phyloP scores from a whole-genome alignment of 345 rosid species.

The Cardiospermum halicacabum region DNA sequence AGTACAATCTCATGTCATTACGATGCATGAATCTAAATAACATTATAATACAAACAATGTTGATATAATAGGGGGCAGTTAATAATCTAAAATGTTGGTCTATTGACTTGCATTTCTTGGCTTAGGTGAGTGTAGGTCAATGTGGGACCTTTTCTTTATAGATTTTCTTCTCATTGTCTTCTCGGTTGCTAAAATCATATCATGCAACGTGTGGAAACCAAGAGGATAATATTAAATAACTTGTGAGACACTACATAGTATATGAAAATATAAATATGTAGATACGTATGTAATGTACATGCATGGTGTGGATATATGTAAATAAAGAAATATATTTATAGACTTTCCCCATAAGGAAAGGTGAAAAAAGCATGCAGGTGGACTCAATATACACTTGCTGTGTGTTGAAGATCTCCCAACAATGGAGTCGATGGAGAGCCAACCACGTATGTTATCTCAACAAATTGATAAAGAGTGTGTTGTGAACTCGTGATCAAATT shows the following conservation, averaged over 20 bases:
- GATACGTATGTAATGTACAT: neutral
- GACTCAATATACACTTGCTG: slow-evolving; percentile 19
- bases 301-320: neutral
- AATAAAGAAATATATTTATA: neutral
- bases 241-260: neutral
- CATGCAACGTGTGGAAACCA: slow-evolving; percentile 1
- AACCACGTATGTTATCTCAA: slow-evolving; percentile 11
- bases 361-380: neutral
- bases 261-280: neutral
- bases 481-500: slow-evolving; percentile 22
- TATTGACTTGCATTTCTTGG: slow-evolving; percentile 35
- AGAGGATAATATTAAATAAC: neutral
- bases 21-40: neutral
- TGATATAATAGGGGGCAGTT: slow-evolving; percentile 24
- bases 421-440: slow-evolving; percentile 12
- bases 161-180: slow-evolving; percentile 9
- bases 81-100: slow-evolving; percentile 28
- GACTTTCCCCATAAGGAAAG: slow-evolving; percentile 21
- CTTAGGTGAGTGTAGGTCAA: slow-evolving; percentile 29
- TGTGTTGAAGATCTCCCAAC: slow-evolving; percentile 13
- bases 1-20: slow-evolving; percentile 2
- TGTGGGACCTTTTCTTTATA: slow-evolving; percentile 28
- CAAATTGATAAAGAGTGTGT: slow-evolving; percentile 16
- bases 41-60: neutral
- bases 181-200: neutral